Evolutionary conservation across 2,329 filamentous ascomycete species (phyloP).

Genomic region (Aspergillus awamori): DNA sequence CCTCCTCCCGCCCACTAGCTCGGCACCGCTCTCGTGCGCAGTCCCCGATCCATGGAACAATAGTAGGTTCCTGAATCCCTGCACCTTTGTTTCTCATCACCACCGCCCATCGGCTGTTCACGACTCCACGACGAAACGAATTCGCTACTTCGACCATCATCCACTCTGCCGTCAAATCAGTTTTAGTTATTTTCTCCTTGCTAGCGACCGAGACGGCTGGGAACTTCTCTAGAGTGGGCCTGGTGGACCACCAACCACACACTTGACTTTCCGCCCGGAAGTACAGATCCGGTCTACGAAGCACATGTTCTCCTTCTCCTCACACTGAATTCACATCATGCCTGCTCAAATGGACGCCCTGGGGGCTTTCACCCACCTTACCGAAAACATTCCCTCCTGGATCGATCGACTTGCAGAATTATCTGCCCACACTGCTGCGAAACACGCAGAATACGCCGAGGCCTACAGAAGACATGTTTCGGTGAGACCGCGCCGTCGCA

Average conservation of each 20-base stretch:
- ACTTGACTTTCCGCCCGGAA: neutral
- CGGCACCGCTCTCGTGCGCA: slow-evolving; percentile 8
- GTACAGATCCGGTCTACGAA: slow-evolving; percentile 4
- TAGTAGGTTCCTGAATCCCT: slow-evolving; percentile 14
- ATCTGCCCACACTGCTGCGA: slow-evolving; percentile 43
- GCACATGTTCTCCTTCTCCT: neutral
- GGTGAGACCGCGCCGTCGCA: slow-evolving; percentile 38
- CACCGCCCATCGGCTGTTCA: slow-evolving; percentile 1
- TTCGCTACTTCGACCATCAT: neutral
- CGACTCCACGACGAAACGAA: slow-evolving; percentile 21
- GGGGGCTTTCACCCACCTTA: slow-evolving; percentile 48
- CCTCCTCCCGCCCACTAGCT: slow-evolving; percentile 1
- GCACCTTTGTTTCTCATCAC: neutral
- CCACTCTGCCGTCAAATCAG: neutral
- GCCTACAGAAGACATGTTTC: slow-evolving; percentile 43
- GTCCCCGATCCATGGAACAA: slow-evolving; percentile 18
- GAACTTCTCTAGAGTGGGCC: neutral
- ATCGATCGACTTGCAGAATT: slow-evolving; percentile 47
- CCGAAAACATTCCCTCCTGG: slow-evolving; percentile 51
- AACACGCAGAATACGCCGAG: slow-evolving; percentile 47
- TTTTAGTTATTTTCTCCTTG: neutral
- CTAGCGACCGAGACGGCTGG: neutral
- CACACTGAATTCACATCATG: slow-evolving; percentile 10
- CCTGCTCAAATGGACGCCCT: slow-evolving; percentile 43
- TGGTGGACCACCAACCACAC: neutral